Evolutionary conservation across 2,329 filamentous ascomycete species (phyloP), one percentile per base, ranked within the genome.

Genomic region (Monosporascus sp.): DNA sequence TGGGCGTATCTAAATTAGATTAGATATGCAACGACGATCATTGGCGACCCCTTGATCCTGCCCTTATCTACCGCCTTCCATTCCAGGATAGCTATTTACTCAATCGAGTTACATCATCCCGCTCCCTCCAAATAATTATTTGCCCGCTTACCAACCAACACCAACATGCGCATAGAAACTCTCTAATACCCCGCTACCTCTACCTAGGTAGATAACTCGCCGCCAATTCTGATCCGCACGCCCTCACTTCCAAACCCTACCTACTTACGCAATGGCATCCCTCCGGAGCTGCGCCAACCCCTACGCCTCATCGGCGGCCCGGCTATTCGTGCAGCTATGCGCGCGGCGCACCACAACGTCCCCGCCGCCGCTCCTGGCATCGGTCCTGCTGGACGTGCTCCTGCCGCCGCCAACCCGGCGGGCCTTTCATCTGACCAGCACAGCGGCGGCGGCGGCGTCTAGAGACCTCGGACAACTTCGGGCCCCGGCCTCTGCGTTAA

Each of bases 211-310:
- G 27, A 31, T 31, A 14, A 5, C 31, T 35, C 31, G 31, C 31
- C 11, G 9, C 31, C 11, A 5, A 35, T 35, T 35, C 31, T 11
- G 5, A 35, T 4, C 9, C 31, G 37, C 18, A 18, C 2, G 7
- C 18, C 6, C 6, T 8, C 38, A 9, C 17, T 24, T 37, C 14
- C 18, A 22, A 7, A 52, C 5, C 31, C 31, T 35, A 14, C 11
- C 31, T 35, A 55, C 50, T 55, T 58, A 55, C 25, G 17, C 14
- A 50, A 44, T 44, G 24, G 14, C 37, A 41, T n/a, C 25, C 55
- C 61, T 25, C 57, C 62, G 15, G 47, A 63, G 63, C 48, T 80
- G 77, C 61, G 58, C 66, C 44, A 68, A 72, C 51, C 63, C 72
- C 55, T 60, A 70, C 11, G 70, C 72, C 6, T 49, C 61, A 1